A percentile compares a stretch with the other conserved stretches of the same genome.
phyloP scores from a whole-genome alignment of 257 asterid species.

The Eucommia ulmoides region DNA sequence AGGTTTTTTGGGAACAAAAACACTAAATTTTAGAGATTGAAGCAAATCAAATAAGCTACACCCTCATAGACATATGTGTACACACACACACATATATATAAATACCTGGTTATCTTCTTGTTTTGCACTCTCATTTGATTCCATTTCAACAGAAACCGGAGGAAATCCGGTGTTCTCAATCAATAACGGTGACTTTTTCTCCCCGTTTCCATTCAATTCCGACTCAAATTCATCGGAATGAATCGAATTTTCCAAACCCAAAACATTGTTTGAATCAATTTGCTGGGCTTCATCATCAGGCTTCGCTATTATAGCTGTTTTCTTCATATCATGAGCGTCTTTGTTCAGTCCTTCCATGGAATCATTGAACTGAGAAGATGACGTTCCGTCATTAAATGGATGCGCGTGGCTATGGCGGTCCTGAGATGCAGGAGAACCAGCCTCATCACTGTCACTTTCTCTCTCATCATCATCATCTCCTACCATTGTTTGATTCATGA shows the following conservation, averaged over 20 bases:
- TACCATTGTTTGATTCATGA: constrained; percentile 3
- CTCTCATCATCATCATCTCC: constrained; percentile 3
- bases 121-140: constrained; percentile 12
- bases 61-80: no score
- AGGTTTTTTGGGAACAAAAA: no score
- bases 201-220: constrained; percentile 15
- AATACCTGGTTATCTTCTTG: no score
- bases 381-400: neutral
- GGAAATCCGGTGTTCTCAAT: constrained; percentile 12
- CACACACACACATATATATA: no score
- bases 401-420: neutral
- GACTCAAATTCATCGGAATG: constrained; percentile 6
- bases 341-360: neutral
- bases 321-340: neutral
- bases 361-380: neutral
- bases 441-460: neutral
- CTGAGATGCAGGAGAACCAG: constrained; percentile 1
- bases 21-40: no score
- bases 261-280: neutral
- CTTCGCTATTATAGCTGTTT: neutral
- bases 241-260: neutral
- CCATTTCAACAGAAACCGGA: constrained; percentile 7
- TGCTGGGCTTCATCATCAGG: neutral
- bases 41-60: no score
- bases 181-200: constrained; percentile 7